Evolutionary conservation across 305 asterid genomes (phyloP), one percentile per base, ranked within the genome.

Genomic region (Fraxinus baroniana): DNA sequence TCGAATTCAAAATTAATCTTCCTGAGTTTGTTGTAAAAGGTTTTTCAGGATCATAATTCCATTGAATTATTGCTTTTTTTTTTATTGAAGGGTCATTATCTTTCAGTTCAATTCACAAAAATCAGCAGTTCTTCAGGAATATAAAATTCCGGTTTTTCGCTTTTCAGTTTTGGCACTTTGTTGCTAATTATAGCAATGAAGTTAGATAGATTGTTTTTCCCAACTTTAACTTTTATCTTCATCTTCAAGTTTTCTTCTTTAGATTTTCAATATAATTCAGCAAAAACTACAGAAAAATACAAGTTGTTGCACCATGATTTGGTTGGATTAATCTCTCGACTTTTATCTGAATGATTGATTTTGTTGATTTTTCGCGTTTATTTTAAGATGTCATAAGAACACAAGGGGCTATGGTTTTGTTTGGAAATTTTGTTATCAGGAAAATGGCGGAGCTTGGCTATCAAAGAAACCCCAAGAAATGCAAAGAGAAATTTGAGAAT

Each of bases 401-500:
- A 49, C 20, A 0, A 13, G 13, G 60, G 57, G 7, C 41, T 8
- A 13, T 76, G 37, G 20, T 73, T 30, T n/a, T 73, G 55, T 76
- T 76, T 52, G 57, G 7, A 28, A 68, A 10, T 10, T 4, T 70
- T 80, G 49, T 82, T 75, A 37, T 33, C 90, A 96, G 99, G 88
- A 96, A 94, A 92, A 84, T 96, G 98, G 93, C 93, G 15, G 97
- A 94, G 81, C 93, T 93, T 74, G 99, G 98, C 26, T 94, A 85
- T 80, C 95, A 91, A 49, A 89, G 98, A 46, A 94, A 87, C 83
- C 83, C 94, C 0, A 96, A 96, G 90, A 96, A 96, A 84, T 96
- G 99, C 88, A 93, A 95, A 41, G 99, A 96, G 90, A 96, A 96
- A 81, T 96, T 94, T 71, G 99, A 96, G 86, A 94, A 96, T 62